Base-by-base conservation (phyloP, 225 moss, liverwort and hornwort genomes). In the Sphagnum contortum region DNA sequence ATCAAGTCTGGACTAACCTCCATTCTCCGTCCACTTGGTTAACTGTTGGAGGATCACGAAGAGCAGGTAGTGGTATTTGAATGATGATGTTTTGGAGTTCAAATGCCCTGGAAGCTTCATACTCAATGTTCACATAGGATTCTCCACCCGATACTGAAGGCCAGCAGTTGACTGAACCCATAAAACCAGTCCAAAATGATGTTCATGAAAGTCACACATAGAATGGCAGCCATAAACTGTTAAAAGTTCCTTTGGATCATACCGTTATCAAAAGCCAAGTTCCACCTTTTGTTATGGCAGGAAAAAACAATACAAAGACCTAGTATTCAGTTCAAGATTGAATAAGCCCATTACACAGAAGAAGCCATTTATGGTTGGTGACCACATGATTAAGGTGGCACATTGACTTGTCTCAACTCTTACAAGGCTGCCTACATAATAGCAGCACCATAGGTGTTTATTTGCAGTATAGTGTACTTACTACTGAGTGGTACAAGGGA, bases 21-120 rank as follows among this genome's bases (percentile, higher is more conserved):
- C 89, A 98, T 77, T 98, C 92, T 61, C 96, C 96, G 80, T 98
- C 82, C 66, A 77, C 92, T 82, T 98, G 92, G 64, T 93, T 98
- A 58, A 98, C 88, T 52, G 73, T 70, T 44, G 92, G 92, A 66
- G 79, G 70, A 75, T 91, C 96, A 13, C 89, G 87, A 63, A 98
- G 80, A 45, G 96, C 88, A 63, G 92, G 92, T 77, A 98, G 72
- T 44, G 96, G 93, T 72, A 98, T 89, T 73, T 79, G 88, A 50
- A 98, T 89, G 13, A 80, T 64, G 66, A 93, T 90, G 10, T 90
- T 98, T 77, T 98, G 96, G 47, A 98, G 82, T 29, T 98, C 92
- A 64, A 98, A 90, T 45, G 74, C 62, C 59, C 80, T 84, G 10
- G 87, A 89, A 4, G 92, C 92, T 68, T 93, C 90, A 68, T 98